phyloP scores from a whole-genome alignment of 2,329 filamentous ascomycete species.

The Stemphylium lycopersici region DNA sequence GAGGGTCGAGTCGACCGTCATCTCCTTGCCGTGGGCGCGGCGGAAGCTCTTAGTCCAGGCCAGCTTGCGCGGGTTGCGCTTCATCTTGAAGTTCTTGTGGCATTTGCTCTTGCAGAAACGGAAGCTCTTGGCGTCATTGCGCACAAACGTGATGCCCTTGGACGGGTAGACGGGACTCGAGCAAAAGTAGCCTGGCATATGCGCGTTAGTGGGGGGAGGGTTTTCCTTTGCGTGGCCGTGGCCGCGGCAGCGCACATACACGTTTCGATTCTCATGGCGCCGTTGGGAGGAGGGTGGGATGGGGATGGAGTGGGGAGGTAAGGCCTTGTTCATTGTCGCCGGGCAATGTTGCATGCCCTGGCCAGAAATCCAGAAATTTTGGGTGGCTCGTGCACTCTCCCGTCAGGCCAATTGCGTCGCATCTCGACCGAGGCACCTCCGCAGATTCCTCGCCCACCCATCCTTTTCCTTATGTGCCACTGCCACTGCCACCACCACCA shows the following conservation, averaged over 20 bases:
- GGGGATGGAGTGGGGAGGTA: constrained; percentile 4
- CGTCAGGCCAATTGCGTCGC: constrained; percentile 19
- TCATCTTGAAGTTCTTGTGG: constrained; percentile 88
- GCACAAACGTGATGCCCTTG: constrained; percentile 63
- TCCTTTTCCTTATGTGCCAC: not conserved
- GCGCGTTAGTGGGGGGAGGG: not conserved
- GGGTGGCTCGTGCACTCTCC: constrained; percentile 13
- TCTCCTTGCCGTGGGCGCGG: constrained; percentile 64
- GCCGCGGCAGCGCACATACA: constrained; percentile 3
- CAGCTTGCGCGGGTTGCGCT: constrained; percentile 70
- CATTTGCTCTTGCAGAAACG: constrained; percentile 65
- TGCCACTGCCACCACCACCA: constrained; percentile 1
- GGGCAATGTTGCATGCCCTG: not conserved
- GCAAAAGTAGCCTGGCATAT: constrained; percentile 63
- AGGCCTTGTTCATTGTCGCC: not conserved
- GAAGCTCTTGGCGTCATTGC: constrained; percentile 66
- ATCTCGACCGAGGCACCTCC: constrained; percentile 30
- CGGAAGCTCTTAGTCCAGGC: constrained; percentile 57
- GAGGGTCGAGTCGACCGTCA: constrained; percentile 87
- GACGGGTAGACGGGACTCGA: constrained; percentile 61
- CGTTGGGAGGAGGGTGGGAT: constrained; percentile 16
- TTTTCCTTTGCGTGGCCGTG: constrained; percentile 14
- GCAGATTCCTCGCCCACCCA: constrained; percentile 15
- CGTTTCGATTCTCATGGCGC: constrained; percentile 44
- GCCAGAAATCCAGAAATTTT: constrained; percentile 25